phyloP scores from a whole-genome alignment of 1,284 basidiomycete species.

The Wolfiporia cocos region DNA sequence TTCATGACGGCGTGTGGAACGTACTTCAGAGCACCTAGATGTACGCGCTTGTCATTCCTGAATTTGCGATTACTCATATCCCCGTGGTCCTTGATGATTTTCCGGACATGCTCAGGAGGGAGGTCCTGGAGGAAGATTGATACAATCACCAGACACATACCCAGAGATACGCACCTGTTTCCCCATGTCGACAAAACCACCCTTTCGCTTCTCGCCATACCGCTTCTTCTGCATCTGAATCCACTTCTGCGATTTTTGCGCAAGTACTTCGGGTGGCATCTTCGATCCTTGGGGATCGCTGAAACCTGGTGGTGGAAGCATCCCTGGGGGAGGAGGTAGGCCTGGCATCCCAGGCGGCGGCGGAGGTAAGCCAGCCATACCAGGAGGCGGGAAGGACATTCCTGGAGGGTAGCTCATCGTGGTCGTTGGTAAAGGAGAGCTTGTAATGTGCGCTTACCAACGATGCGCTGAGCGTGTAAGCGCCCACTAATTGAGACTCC shows the following conservation, averaged over 20 bases:
- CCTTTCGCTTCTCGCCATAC: constrained; percentile 85
- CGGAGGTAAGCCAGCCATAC: constrained; percentile 28
- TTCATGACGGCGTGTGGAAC: constrained; percentile 99
- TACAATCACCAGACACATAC: constrained; percentile 8
- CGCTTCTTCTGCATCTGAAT: constrained; percentile 88
- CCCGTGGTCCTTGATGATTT: constrained; percentile 97
- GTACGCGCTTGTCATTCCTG: constrained; percentile 97
- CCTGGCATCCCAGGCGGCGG: neutral
- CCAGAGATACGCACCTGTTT: constrained; percentile 63
- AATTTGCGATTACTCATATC: constrained; percentile 98
- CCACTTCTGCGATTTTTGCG: constrained; percentile 91
- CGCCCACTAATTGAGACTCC: too few species aligned
- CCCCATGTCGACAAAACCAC: constrained; percentile 88
- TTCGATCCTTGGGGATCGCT: constrained; percentile 45
- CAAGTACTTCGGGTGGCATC: constrained; percentile 73
- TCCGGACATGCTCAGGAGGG: constrained; percentile 91
- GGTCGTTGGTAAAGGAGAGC: constrained; percentile 18
- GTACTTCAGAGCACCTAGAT: constrained; percentile 97
- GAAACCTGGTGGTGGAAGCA: constrained; percentile 13
- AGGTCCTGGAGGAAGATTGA: constrained; percentile 50
- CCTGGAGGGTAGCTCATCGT: constrained; percentile 29
- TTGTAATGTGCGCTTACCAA: too few species aligned
- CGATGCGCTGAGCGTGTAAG: too few species aligned
- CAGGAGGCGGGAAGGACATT: constrained; percentile 39
- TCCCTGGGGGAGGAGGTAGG: constrained; percentile 3